These are phyloP conservation scores for Metschnikowia sp. DNA, from an alignment of 805 yeast species.

Conservation along the genomic window DNA sequence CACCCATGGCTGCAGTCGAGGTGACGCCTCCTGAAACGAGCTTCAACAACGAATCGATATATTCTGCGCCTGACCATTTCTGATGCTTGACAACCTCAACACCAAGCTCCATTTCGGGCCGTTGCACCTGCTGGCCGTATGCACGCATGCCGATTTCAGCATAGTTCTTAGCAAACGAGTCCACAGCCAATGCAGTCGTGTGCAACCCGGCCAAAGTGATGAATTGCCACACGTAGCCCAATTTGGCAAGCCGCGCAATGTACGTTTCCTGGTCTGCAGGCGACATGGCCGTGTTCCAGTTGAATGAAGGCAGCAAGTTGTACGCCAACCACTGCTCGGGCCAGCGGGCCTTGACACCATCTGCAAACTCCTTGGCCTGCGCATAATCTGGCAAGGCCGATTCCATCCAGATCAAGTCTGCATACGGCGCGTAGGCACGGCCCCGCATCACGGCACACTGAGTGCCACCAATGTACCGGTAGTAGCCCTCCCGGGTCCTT, in stretches of 20 bases:
- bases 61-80: slow-evolving; percentile 98
- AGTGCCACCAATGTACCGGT: slow-evolving; percentile 94
- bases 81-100: slow-evolving; percentile 98
- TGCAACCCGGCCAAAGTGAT: slow-evolving; percentile 96
- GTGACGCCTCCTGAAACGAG: slow-evolving; percentile 92
- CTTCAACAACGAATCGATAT: slow-evolving; percentile 85
- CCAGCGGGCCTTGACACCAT: slow-evolving; percentile 74
- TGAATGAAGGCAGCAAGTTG: slow-evolving; percentile 95
- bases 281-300: slow-evolving; percentile 95
- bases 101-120: slow-evolving; percentile 79
- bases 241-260: slow-evolving; percentile 77
- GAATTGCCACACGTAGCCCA: slow-evolving; percentile 97
- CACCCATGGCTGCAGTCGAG: slow-evolving; percentile 97
- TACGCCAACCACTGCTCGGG: slow-evolving; percentile 97
- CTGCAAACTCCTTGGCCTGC: slow-evolving; percentile 93
- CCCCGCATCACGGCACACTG: slow-evolving; percentile 97
- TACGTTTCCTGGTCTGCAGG: slow-evolving; percentile 85
- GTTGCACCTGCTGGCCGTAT: slow-evolving; percentile 84
- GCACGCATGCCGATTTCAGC: slow-evolving; percentile 90
- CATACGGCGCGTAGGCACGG: slow-evolving; percentile 90
- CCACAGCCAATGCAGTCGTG: slow-evolving; percentile 89
- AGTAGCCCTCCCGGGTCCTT: slow-evolving; percentile 95
- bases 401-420: slow-evolving; percentile 98
- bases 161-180: slow-evolving; percentile 76
- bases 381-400: slow-evolving; percentile 88